Conservation (phyloP, 441 rosid genomes). For the Pelargonium australe region DNA sequence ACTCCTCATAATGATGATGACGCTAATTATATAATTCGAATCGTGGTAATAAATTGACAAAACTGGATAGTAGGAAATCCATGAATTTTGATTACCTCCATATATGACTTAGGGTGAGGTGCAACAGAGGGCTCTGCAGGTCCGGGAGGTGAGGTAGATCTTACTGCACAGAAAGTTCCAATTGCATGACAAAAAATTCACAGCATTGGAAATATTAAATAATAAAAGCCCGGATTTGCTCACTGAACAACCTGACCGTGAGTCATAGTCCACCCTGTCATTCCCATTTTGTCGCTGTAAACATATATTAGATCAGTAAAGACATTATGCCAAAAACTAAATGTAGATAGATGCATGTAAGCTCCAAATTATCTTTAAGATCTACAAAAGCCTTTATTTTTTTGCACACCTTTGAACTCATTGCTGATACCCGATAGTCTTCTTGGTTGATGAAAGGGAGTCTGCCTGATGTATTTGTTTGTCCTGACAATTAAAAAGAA, state of each 20-base stretch:
- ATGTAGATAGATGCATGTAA: conserved; percentile 10
- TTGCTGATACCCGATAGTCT: conserved; percentile 29
- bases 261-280: conserved; percentile 49
- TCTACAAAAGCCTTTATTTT: conserved; percentile 13
- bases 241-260: conserved; percentile 44
- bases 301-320: conserved; percentile 18
- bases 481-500: conserved; percentile 41
- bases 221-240: conserved; percentile 7
- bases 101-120: conserved; percentile 86
- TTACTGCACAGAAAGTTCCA: conserved; percentile 37
- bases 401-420: conserved; percentile 50
- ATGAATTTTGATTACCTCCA: conserved; percentile 49
- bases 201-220: conserved; percentile 12
- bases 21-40: no score
- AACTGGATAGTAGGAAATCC: not conserved
- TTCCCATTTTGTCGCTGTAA: conserved; percentile 52
- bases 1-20: not conserved
- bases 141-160: conserved; percentile 59
- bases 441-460: conserved; percentile 42
- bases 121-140: conserved; percentile 47
- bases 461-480: conserved; percentile 31
- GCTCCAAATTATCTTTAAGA: conserved; percentile 12
- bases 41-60: no score
- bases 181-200: conserved; percentile 16
- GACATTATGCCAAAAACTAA: conserved; percentile 12